Evolutionary conservation across 805 yeast species (phyloP).

Genomic region (Sugiyamaella americana): DNA sequence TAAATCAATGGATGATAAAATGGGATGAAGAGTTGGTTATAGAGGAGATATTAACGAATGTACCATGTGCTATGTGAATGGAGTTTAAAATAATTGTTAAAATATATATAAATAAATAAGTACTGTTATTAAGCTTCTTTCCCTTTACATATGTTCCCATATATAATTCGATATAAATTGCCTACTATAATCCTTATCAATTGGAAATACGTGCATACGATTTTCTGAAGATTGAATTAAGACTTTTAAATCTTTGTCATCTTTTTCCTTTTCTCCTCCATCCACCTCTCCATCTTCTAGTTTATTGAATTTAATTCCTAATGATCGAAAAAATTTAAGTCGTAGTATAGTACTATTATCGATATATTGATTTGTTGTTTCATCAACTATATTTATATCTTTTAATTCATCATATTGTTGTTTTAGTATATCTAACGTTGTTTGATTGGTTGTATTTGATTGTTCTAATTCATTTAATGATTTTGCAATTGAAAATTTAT

Average conservation of each 20-base stretch:
- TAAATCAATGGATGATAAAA: conserved; percentile 37
- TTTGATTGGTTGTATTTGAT: conserved; percentile 16
- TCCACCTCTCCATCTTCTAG: conserved; percentile 10
- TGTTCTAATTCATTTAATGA: conserved; percentile 26
- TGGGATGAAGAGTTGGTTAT: conserved; percentile 46
- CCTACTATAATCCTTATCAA: conserved; percentile 49
- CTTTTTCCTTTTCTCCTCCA: neutral
- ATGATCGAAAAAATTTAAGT: conserved; percentile 21
- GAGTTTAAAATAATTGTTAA: neutral
- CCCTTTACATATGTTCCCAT: conserved; percentile 51
- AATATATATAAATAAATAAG: no score
- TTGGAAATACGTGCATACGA: conserved; percentile 20
- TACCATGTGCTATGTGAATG: conserved; percentile 45
- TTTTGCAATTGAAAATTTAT: conserved; percentile 26
- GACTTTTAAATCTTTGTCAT: conserved; percentile 10
- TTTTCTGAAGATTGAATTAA: conserved; percentile 19
- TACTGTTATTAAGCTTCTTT: no score
- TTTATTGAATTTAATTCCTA: conserved; percentile 23
- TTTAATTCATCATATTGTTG: conserved; percentile 19
- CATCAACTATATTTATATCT: conserved; percentile 15
- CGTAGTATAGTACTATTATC: conserved; percentile 19
- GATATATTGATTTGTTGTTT: conserved; percentile 10
- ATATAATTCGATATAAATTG: conserved; percentile 68
- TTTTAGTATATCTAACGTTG: conserved; percentile 17
- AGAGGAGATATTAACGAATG: conserved; percentile 46